Evolutionary conservation across 306 rosid genomes (phyloP).

Genomic region (Rosa rugosa): DNA sequence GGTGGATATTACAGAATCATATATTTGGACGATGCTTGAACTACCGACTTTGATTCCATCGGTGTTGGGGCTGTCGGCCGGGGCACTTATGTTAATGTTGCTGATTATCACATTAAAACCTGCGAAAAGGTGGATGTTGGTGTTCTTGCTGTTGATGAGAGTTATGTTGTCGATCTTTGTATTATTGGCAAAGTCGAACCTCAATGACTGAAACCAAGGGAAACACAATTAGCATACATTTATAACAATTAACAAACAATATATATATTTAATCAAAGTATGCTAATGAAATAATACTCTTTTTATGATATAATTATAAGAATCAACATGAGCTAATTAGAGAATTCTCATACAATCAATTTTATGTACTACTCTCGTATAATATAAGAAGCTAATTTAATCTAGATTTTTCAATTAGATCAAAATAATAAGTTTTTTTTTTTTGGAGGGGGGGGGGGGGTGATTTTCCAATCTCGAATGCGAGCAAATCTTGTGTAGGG

Average conservation of each 20-base stretch:
- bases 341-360: neutral
- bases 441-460: neutral
- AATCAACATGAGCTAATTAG: too few species aligned
- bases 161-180: constrained; percentile 12
- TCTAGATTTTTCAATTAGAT: neutral
- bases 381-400: neutral
- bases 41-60: constrained; percentile 24
- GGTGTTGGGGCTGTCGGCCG: constrained; percentile 29
- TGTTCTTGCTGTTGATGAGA: constrained; percentile 30
- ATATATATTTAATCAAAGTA: too few species aligned
- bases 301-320: too few species aligned
- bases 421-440: neutral
- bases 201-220: constrained; percentile 22
- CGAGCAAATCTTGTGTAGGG: neutral
- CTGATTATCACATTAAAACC: neutral
- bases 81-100: constrained; percentile 20
- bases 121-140: constrained; percentile 21
- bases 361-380: neutral
- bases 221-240: neutral
- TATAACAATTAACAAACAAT: neutral
- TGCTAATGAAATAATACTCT: too few species aligned
- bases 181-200: constrained; percentile 18
- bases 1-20: constrained; percentile 12
- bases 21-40: neutral
- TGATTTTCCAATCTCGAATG: neutral